These are phyloP conservation scores for Letharia lupina DNA, from an alignment of 495 filamentous ascomycete species.

Conservation along the genomic window DNA sequence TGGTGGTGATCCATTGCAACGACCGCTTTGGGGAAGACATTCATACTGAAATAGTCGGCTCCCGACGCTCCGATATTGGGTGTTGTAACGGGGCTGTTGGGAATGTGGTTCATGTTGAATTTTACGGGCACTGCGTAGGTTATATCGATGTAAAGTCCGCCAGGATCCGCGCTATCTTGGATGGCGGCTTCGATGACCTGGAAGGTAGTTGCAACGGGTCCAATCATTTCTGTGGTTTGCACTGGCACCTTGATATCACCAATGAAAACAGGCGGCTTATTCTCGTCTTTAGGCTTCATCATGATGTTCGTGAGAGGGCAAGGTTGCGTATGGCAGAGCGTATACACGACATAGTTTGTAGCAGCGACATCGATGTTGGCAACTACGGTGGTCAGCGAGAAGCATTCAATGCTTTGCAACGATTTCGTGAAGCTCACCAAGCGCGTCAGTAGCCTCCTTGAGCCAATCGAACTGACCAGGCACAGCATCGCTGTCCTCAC, in stretches of 20 bases:
- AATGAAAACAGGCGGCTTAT: constrained; percentile 32
- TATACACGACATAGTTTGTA: constrained; percentile 39
- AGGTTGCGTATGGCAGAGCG: constrained; percentile 56
- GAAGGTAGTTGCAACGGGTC: constrained; percentile 18
- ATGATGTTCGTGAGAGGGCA: constrained; percentile 48
- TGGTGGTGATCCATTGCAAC: constrained; percentile 47
- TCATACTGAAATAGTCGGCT: constrained; percentile 51
- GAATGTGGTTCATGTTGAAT: constrained; percentile 54
- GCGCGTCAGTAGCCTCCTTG: constrained; percentile 4
- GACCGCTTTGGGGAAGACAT: constrained; percentile 43
- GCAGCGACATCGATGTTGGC: constrained; percentile 7
- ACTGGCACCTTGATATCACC: constrained; percentile 48
- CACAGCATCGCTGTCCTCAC: constrained; percentile 1
- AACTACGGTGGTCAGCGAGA: constrained; percentile 9
- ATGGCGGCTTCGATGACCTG: constrained; percentile 13
- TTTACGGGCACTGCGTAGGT: constrained; percentile 55
- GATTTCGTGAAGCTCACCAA: constrained; percentile 10
- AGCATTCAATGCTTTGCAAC: constrained; percentile 26
- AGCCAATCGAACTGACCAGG: constrained; percentile 9
- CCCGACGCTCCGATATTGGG: constrained; percentile 40
- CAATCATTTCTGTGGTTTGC: constrained; percentile 33
- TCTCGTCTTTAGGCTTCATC: constrained; percentile 27
- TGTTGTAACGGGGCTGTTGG: constrained; percentile 51
- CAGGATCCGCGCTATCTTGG: constrained; percentile 26
- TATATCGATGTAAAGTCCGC: constrained; percentile 50